Evolutionary conservation across 768 basidiomycete species (phyloP), one percentile per base, ranked within the genome.

Genomic region (Coprinopsis marcescibilis): DNA sequence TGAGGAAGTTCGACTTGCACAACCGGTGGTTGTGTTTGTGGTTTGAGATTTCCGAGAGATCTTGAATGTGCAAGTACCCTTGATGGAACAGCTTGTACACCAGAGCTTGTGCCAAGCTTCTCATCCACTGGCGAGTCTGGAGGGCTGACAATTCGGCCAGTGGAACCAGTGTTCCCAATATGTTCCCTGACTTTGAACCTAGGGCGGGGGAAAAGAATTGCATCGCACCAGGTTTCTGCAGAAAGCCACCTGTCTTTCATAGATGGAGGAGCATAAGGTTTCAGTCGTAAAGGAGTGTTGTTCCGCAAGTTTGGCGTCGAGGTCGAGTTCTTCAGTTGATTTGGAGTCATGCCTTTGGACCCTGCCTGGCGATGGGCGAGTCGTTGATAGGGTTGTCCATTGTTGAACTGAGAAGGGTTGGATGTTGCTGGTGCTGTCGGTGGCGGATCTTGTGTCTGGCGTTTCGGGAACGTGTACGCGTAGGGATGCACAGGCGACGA

Each of bases 221-320:
- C 86, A 52, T 89, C 85, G 62, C 87, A 90, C 85, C 86, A 88
- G 14, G 82, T 80, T 64, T 89, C 85, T 0, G 85, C 77, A 2
- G 80, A 77, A 1, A 88, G 56, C 84, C 83, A 88, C 4, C 80
- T 69, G 24, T 85, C 80, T 52, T 70, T 77, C 11, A 67, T 68
- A 55, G 71, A 78, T 20, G 65, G 52, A 26, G 23, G 20, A 15
- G 34, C 20, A 33, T 32, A 19, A 23, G 33, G 29, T 25, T 35
- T 32, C 17, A 29, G 34, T 36, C 26, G 52, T 19, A 23, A 26
- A 6, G 23, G 19, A 26, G 15, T 24, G 13, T 46, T 30, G 21
- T 24, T 30, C 13, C 72, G 71, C 29, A 89, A 65, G 57, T 89
- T 76, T 6, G 86, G 86, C 3, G 83, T 80, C 1, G 85, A 89